Conservation (phyloP, 257 asterid species). For the Scutellaria minor region DNA sequence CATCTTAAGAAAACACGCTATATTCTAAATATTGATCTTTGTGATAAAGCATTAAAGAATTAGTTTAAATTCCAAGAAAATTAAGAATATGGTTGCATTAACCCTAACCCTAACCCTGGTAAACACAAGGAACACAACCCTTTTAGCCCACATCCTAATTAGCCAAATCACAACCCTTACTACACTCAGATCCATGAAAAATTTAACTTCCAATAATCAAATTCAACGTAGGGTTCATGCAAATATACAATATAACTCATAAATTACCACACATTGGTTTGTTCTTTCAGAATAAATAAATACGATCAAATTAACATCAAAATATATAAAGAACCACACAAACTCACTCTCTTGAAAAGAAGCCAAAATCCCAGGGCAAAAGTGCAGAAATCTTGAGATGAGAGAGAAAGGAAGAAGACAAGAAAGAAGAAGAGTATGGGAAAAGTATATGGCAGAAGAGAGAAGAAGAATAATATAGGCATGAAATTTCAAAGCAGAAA, state of each 20-base stretch:
- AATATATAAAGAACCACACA: background rate
- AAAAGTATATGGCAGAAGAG: background rate
- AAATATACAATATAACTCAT: background rate
- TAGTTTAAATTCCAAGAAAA: background rate
- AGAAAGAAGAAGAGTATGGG: background rate
- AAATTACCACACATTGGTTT: background rate
- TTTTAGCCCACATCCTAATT: background rate
- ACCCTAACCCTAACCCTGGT: slow-evolving; percentile 48
- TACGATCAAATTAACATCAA: too few species aligned
- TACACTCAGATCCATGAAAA: slow-evolving; percentile 29
- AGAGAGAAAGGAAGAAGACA: background rate
- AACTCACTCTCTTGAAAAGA: background rate
- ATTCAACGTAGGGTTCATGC: slow-evolving; percentile 21
- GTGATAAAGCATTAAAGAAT: background rate
- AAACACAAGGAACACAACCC: slow-evolving; percentile 31
- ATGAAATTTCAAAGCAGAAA: slow-evolving; percentile 1
- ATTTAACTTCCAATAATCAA: background rate
- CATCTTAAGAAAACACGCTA: slow-evolving; percentile 10
- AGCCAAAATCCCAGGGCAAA: background rate
- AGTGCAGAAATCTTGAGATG: too few species aligned
- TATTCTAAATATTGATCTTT: background rate
- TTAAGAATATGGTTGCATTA: slow-evolving; percentile 34
- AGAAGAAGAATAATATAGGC: background rate
- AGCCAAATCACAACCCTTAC: slow-evolving; percentile 6
- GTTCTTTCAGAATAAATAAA: too few species aligned